phyloP scores from a whole-genome alignment of 1,284 basidiomycete species.

The Inonotus obliquus region DNA sequence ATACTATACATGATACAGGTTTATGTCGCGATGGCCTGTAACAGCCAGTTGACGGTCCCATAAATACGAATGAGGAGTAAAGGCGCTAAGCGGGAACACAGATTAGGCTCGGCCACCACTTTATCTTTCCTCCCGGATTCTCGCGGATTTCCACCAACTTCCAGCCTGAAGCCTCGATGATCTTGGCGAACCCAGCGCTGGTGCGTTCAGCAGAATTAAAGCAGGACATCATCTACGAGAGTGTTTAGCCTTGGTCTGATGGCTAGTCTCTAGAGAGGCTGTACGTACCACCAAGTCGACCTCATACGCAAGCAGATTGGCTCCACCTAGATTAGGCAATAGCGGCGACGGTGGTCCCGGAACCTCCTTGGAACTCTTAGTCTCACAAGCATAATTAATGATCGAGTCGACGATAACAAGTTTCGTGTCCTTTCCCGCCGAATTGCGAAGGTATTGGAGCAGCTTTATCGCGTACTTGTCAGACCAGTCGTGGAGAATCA shows the following conservation, averaged over 20 bases:
- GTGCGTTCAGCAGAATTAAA: conserved; percentile 9
- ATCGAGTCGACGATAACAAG: conserved; percentile 23
- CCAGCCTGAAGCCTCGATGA: conserved; percentile 8
- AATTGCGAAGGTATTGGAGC: conserved; percentile 25
- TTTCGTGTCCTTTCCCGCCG: conserved; percentile 23
- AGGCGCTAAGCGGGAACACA: conserved; percentile 12
- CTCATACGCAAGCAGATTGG: conserved; percentile 15
- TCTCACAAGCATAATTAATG: conserved; percentile 20
- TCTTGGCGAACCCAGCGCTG: neutral
- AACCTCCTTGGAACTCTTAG: neutral
- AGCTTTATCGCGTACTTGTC: conserved; percentile 23
- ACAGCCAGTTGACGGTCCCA: too few relatives aligned
- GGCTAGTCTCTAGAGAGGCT: neutral
- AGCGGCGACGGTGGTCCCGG: conserved; percentile 14
- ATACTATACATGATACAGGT: too few relatives aligned
- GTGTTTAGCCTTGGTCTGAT: neutral
- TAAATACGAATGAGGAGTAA: too few relatives aligned
- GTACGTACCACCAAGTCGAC: conserved; percentile 17
- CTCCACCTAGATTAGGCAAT: conserved; percentile 17
- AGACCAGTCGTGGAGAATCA: conserved; percentile 28
- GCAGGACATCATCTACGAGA: neutral
- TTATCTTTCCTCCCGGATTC: conserved; percentile 3
- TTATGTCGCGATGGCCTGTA: too few relatives aligned
- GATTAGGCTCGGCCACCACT: conserved; percentile 7
- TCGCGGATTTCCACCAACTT: conserved; percentile 8